Evolutionary conservation across 371 early-diverging fungal genomes (phyloP).

Genomic region (Haplosporangium sp.): DNA sequence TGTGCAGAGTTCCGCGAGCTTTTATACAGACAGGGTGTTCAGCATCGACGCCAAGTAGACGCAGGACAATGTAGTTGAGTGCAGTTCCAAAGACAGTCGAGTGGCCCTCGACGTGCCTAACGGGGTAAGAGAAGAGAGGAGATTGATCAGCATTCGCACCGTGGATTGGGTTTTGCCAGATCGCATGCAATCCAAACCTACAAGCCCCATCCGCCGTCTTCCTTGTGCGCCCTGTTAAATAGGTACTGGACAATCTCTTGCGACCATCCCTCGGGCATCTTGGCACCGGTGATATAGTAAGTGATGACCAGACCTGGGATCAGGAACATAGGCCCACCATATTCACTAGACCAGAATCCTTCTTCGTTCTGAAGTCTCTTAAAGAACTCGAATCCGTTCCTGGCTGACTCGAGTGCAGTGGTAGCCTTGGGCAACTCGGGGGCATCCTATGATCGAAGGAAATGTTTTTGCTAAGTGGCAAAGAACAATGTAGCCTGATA

Average conservation of each 20-base stretch:
- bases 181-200: slow-evolving; percentile 37
- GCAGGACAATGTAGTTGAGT: slow-evolving; percentile 91
- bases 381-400: slow-evolving; percentile 90
- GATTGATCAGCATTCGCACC: not conserved
- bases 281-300: slow-evolving; percentile 84
- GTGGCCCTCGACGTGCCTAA: slow-evolving; percentile 90
- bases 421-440: slow-evolving; percentile 60
- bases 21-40: slow-evolving; percentile 89
- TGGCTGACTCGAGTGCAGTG: slow-evolving; percentile 84
- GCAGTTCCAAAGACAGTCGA: slow-evolving; percentile 96
- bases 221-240: slow-evolving; percentile 78
- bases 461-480: not conserved
- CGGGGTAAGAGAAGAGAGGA: not conserved
- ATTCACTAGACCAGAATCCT: slow-evolving; percentile 97
- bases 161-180: too few relatives aligned
- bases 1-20: slow-evolving; percentile 88
- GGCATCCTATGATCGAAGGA: slow-evolving; percentile 57
- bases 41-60: slow-evolving; percentile 88
- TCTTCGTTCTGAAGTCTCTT: slow-evolving; percentile 91
- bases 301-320: slow-evolving; percentile 90
- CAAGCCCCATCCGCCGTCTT: slow-evolving; percentile 97
- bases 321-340: slow-evolving; percentile 98
- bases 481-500: not conserved
- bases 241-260: slow-evolving; percentile 92
- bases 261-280: slow-evolving; percentile 67